phyloP scores from a whole-genome alignment of 2,329 filamentous ascomycete species.

The Curvularia sp. region DNA sequence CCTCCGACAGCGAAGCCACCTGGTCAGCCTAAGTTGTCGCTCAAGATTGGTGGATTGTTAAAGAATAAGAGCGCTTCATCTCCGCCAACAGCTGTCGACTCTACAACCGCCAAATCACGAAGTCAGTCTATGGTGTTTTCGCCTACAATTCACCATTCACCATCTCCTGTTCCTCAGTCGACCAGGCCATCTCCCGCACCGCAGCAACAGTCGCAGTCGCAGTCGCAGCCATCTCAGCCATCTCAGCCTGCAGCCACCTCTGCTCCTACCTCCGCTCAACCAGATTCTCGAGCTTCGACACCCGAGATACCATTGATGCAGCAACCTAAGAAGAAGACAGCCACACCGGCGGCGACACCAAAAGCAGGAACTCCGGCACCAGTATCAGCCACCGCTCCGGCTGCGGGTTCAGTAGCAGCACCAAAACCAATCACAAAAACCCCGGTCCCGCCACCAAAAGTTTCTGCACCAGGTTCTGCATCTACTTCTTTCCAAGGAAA shows the following conservation, averaged over 20 bases:
- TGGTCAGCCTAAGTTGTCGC: constrained; percentile 27
- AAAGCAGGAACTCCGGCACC: constrained; percentile 15
- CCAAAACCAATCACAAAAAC: constrained; percentile 9
- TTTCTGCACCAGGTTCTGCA: constrained; percentile 16
- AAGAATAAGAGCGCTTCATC: constrained; percentile 25
- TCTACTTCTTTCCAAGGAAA: constrained; percentile 13
- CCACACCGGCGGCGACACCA: constrained; percentile 29
- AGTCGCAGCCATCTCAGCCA: background rate
- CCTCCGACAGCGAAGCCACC: constrained; percentile 11
- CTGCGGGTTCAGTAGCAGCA: constrained; percentile 1
- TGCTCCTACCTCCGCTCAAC: constrained; percentile 17
- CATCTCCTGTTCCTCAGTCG: constrained; percentile 26
- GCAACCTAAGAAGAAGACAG: constrained; percentile 24
- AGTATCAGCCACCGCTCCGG: constrained; percentile 9
- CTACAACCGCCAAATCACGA: constrained; percentile 17
- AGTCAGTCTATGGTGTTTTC: constrained; percentile 25
- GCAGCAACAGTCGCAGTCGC: background rate
- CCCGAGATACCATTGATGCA: constrained; percentile 27
- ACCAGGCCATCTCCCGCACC: constrained; percentile 26
- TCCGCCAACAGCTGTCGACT: constrained; percentile 20
- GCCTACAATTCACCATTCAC: constrained; percentile 26
- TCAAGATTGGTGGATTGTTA: constrained; percentile 30
- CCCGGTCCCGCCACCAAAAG: constrained; percentile 16
- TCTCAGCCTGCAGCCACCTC: constrained; percentile 6
- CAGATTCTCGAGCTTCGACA: constrained; percentile 27